A percentile compares a stretch with the other conserved stretches of the same genome.
Evolutionary conservation across 2,329 filamentous ascomycete species (phyloP).

Genomic region (Fusarium sp.): DNA sequence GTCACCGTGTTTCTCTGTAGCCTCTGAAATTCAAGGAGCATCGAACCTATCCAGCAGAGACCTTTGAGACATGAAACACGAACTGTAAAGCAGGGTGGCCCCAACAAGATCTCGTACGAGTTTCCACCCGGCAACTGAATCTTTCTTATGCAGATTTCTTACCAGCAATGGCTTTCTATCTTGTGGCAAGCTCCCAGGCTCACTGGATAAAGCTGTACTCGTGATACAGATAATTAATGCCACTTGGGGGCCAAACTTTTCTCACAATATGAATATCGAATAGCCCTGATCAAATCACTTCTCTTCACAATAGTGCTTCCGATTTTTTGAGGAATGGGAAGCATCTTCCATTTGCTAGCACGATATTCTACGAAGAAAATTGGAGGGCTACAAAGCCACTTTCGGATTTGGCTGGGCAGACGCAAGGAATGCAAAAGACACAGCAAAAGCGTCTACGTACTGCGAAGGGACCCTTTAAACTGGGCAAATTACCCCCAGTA

Average conservation of each 20-base stretch:
- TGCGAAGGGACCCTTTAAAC: slow-evolving; percentile 4
- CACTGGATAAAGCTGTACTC: not conserved
- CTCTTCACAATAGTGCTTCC: not conserved
- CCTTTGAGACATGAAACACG: not conserved
- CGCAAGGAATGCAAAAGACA: not conserved
- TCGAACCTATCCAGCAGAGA: not conserved
- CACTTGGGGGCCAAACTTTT: not conserved
- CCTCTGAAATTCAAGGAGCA: slow-evolving; percentile 15
- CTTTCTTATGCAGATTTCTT: not conserved
- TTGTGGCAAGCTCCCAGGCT: slow-evolving; percentile 15
- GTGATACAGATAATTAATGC: not conserved
- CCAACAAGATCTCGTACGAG: not conserved
- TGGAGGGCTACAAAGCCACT: slow-evolving; percentile 9
- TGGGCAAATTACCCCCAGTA: slow-evolving; percentile 20
- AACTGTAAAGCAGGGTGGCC: not conserved
- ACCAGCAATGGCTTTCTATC: not conserved
- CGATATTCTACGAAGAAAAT: slow-evolving; percentile 19
- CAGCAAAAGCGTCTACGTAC: not conserved
- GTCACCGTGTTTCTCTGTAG: slow-evolving; percentile 13
- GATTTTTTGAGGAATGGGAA: not conserved
- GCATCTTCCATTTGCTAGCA: not conserved
- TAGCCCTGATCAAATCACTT: not conserved
- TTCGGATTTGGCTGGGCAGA: slow-evolving; percentile 14
- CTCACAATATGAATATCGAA: not conserved
- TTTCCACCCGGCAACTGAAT: not conserved